phyloP scores from a whole-genome alignment of 2,329 filamentous ascomycete genomes.

The Paracamarosporium sp. region DNA sequence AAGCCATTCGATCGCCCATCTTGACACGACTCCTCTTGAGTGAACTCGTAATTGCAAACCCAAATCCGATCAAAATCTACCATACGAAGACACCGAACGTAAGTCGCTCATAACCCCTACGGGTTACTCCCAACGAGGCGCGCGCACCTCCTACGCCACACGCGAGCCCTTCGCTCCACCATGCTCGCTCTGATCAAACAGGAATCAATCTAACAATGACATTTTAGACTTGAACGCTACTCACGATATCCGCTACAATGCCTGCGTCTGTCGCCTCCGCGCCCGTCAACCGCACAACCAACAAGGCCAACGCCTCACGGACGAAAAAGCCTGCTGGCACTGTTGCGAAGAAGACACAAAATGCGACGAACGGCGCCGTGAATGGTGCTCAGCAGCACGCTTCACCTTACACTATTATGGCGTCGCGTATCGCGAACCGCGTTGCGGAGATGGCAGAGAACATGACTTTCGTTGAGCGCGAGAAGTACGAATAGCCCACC shows the following conservation, averaged over 20 bases:
- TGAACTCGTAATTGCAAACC: too few relatives aligned
- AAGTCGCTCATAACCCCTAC: not conserved
- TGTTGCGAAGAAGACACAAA: slow-evolving; percentile 27
- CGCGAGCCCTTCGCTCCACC: not conserved
- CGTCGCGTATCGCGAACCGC: slow-evolving; percentile 56
- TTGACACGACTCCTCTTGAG: too few relatives aligned
- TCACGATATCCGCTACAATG: slow-evolving; percentile 23
- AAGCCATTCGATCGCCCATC: too few relatives aligned
- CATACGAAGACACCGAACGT: not conserved
- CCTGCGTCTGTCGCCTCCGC: slow-evolving; percentile 44
- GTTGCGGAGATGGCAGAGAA: slow-evolving; percentile 62
- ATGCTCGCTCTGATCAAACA: not conserved
- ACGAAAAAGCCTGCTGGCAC: slow-evolving; percentile 34
- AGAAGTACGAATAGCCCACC: slow-evolving; percentile 33
- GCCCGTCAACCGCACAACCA: slow-evolving; percentile 39
- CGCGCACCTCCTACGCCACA: not conserved
- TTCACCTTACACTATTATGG: slow-evolving; percentile 60
- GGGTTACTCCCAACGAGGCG: not conserved
- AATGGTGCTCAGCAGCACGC: slow-evolving; percentile 39
- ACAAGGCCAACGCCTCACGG: slow-evolving; percentile 37
- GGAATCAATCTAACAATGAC: not conserved
- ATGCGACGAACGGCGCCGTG: slow-evolving; percentile 28
- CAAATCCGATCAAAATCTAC: not conserved
- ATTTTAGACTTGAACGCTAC: not conserved
- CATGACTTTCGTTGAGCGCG: slow-evolving; percentile 58